Base-by-base conservation (phyloP, 2,329 filamentous ascomycete species). In the Colletotrichum sp. region DNA sequence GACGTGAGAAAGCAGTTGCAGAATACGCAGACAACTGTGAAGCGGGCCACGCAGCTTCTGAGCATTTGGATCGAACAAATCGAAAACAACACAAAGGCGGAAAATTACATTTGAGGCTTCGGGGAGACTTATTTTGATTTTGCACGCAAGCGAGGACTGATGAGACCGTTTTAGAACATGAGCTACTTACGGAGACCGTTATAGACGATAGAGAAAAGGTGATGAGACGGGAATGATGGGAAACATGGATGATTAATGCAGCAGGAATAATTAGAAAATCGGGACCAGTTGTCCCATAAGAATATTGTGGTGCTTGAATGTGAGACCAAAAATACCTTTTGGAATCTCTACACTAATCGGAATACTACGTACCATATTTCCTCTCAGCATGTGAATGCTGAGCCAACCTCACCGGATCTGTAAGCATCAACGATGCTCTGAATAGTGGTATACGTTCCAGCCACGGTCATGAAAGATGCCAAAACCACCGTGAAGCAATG, bases 401-500 rank as follows among this genome's bases (percentile, higher is more conserved):
- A 58, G 18, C 55, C 55, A 26, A 82, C 79, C 3, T 66, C 61
- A 12, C 80, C 79, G 13, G 75, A 67, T 10, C 43, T 63, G 38
- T 82, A 82, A 3, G 80, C 80, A 61, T 81, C 73, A 6, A 81
- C 71, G 18, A 81, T 80, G 30, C 80, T 81, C 68, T 81, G 79
- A 48, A 81, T 77, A 2, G 78, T 80, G 1, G 79, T 81, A 32
- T 80, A 81, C 2, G 80, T 80, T 28, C 80, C 79, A 21, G 78
- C 76, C 38, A 82, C 67, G 1, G 79, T 79, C 60, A 82, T 76
- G 52, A 81, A 82, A 8, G 76, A 60, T 10, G 77, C 79, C 12
- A 80, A 32, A 5, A 77, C 32, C 2, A 80, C 65, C 4, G 79
- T 79, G 26, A 58, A 58, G 26, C 55, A 58, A 58, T 28, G 55